A percentile compares a stretch with the other conserved stretches of the same genome.
phyloP scores from a whole-genome alignment of 2,329 filamentous ascomycete species.

The Dryadomyces quercus-mongolicae region DNA sequence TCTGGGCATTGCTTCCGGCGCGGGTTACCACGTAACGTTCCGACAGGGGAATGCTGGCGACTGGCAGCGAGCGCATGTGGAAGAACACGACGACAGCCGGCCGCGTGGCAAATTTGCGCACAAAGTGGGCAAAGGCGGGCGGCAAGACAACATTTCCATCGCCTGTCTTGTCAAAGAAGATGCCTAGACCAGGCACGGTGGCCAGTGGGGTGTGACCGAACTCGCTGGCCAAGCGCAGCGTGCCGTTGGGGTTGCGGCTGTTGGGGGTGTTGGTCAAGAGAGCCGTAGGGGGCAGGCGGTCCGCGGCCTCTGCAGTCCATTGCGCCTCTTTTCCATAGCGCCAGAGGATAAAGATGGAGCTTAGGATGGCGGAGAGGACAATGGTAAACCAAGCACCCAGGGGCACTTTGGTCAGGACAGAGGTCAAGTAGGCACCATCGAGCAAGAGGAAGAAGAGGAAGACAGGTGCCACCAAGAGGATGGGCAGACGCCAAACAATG shows the following conservation, averaged over 20 bases:
- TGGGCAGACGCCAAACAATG: conserved; percentile 56
- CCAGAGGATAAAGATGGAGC: conserved; percentile 60
- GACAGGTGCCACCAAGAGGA: conserved; percentile 45
- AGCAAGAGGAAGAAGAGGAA: conserved; percentile 54
- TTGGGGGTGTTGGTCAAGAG: conserved; percentile 17
- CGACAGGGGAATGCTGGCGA: conserved; percentile 37
- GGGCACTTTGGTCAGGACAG: conserved; percentile 60
- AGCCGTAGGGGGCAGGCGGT: conserved; percentile 38
- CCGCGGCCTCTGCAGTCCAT: conserved; percentile 56
- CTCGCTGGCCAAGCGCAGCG: conserved; percentile 9
- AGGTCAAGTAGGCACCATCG: conserved; percentile 59
- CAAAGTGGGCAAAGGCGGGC: conserved; percentile 59
- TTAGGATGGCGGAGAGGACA: conserved; percentile 48
- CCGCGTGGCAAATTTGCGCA: conserved; percentile 55
- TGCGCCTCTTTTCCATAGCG: conserved; percentile 69
- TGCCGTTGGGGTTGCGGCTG: conserved; percentile 6
- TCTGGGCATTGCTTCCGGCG: conserved; percentile 12
- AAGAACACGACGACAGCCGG: conserved; percentile 65
- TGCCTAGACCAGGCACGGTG: conserved; percentile 46
- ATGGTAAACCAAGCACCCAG: conserved; percentile 71
- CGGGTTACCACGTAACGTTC: conserved; percentile 36
- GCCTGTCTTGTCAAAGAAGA: conserved; percentile 71
- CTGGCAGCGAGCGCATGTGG: conserved; percentile 53
- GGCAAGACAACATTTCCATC: conserved; percentile 35
- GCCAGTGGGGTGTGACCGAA: conserved; percentile 31